These are phyloP conservation scores for Solanum hybrid DNA, from an alignment of 305 asterid species.

Conservation along the genomic window DNA sequence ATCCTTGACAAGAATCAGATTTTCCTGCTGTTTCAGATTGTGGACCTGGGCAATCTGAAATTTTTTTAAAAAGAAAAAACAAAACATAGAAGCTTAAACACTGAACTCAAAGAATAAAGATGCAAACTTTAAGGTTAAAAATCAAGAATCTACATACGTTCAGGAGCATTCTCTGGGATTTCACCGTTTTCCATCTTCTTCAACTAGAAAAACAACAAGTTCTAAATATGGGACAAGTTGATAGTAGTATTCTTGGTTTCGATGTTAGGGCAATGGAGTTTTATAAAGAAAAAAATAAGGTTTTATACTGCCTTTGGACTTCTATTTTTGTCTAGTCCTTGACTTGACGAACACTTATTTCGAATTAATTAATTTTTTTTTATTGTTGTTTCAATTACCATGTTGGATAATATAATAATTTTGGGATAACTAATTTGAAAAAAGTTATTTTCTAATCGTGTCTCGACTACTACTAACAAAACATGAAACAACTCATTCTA, in stretches of 20 bases:
- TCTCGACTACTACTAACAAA: too few species aligned
- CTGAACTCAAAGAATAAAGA: background rate
- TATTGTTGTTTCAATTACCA: background rate
- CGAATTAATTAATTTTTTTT: too few species aligned
- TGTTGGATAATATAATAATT: background rate
- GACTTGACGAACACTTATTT: background rate
- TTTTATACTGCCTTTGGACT: background rate
- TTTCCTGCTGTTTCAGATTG: constrained; percentile 84
- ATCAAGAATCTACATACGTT: constrained; percentile 27
- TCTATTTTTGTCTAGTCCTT: too few species aligned
- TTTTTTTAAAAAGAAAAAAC: too few species aligned
- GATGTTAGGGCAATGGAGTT: background rate
- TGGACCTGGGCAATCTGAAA: constrained; percentile 76
- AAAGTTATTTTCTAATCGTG: too few species aligned
- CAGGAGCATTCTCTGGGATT: constrained; percentile 67
- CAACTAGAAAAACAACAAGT: background rate
- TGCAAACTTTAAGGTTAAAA: background rate
- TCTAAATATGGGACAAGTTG: background rate
- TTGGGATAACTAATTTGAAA: background rate
- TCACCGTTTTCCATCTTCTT: constrained; percentile 49
- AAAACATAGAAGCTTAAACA: background rate
- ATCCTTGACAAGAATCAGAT: constrained; percentile 65
- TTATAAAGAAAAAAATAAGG: background rate
- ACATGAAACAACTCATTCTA: too few species aligned
- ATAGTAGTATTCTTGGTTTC: too few species aligned